phyloP scores from a whole-genome alignment of 106 monocot genomes.

The Vanilla planifolia region DNA sequence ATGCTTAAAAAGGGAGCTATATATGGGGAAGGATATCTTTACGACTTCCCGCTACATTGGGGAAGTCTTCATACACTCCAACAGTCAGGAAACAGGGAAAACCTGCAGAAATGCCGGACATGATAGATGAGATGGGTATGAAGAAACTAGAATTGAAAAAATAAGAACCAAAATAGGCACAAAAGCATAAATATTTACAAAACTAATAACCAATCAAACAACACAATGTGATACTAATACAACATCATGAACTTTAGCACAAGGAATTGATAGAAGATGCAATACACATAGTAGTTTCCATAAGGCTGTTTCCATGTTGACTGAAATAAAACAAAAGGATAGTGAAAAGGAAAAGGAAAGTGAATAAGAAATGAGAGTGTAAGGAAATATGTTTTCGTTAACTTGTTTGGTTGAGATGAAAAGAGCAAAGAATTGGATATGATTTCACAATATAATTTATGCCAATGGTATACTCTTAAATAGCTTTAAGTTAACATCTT shows the following conservation, averaged over 20 bases:
- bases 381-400: too few relatives aligned
- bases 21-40: neutral
- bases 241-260: neutral
- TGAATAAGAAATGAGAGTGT: neutral
- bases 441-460: too few relatives aligned
- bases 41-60: constrained; percentile 11
- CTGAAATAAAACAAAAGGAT: neutral
- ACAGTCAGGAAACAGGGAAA: neutral
- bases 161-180: neutral
- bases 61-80: constrained; percentile 10
- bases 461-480: too few relatives aligned
- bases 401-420: too few relatives aligned
- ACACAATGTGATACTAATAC: neutral
- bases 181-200: constrained; percentile 2
- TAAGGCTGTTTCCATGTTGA: too few relatives aligned
- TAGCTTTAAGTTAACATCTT: too few relatives aligned
- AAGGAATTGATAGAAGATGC: neutral
- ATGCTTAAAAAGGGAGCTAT: neutral
- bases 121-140: neutral
- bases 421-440: too few relatives aligned
- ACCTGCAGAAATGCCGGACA: constrained; percentile 6
- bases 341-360: neutral
- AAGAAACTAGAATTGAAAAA: neutral
- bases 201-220: neutral
- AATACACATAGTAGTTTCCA: neutral